A percentile compares a stretch with the other conserved stretches of the same genome.
Evolutionary conservation across 495 filamentous ascomycete genomes (phyloP).

Genomic region (Lophium mytilinum): DNA sequence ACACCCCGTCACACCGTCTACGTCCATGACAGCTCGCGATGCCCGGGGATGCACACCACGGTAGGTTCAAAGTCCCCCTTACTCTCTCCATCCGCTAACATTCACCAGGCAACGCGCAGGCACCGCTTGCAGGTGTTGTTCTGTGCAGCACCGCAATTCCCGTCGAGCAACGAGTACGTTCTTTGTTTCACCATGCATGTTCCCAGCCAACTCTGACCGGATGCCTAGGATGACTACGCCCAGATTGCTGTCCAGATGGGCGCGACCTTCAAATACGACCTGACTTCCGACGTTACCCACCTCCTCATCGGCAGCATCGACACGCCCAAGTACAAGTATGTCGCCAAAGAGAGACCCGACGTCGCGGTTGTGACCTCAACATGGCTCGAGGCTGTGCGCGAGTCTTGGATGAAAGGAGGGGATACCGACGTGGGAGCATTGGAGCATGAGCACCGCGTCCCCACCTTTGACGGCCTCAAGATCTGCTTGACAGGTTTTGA

Average conservation of each 20-base stretch:
- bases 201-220: neutral
- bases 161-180: slow-evolving; percentile 68
- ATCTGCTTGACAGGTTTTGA: slow-evolving; percentile 90
- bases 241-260: slow-evolving; percentile 72
- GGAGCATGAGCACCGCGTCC: slow-evolving; percentile 51
- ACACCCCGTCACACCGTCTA: neutral
- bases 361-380: slow-evolving; percentile 67
- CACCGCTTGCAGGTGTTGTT: slow-evolving; percentile 69
- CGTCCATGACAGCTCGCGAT: neutral
- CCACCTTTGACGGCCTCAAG: slow-evolving; percentile 54
- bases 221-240: slow-evolving; percentile 56
- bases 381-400: slow-evolving; percentile 78
- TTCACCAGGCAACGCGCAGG: slow-evolving; percentile 19
- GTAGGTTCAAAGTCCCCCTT: neutral
- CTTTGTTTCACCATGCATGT: neutral
- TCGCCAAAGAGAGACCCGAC: slow-evolving; percentile 80
- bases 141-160: slow-evolving; percentile 88
- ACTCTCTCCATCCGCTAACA: neutral
- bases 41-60: neutral
- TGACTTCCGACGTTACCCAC: slow-evolving; percentile 95
- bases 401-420: slow-evolving; percentile 71
- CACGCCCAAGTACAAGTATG: slow-evolving; percentile 90
- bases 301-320: slow-evolving; percentile 80
- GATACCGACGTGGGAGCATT: slow-evolving; percentile 67
- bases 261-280: slow-evolving; percentile 73